A percentile compares a stretch with the other conserved stretches of the same genome.
Evolutionary conservation across 441 rosid genomes (phyloP).

Genomic region (Dalechampia spathulata): DNA sequence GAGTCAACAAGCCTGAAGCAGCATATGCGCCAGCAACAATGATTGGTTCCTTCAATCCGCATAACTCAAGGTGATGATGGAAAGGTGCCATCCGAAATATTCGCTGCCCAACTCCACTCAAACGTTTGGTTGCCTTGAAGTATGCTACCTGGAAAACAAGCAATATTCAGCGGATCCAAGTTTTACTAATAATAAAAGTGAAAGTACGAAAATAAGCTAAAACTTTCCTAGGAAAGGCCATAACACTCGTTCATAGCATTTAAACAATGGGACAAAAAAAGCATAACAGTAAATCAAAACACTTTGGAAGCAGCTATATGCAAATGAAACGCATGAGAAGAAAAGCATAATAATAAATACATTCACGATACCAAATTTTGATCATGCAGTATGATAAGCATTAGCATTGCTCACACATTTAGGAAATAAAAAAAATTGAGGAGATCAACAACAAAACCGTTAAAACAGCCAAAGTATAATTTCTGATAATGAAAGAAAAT

Average conservation of each 20-base stretch:
- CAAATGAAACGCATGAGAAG: too few relatives aligned
- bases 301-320: too few relatives aligned
- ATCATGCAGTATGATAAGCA: too few relatives aligned
- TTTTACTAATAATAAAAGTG: too few relatives aligned
- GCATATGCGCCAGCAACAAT: constrained; percentile 65
- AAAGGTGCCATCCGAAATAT: constrained; percentile 57
- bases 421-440: too few relatives aligned
- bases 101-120: constrained; percentile 39
- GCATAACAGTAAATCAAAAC: background rate
- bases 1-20: constrained; percentile 46
- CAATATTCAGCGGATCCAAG: background rate
- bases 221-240: too few relatives aligned
- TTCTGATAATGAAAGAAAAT: background rate
- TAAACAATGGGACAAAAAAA: background rate
- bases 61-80: constrained; percentile 55
- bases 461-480: background rate
- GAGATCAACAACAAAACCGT: too few relatives aligned
- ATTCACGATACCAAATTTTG: too few relatives aligned
- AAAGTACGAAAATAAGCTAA: too few relatives aligned
- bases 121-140: constrained; percentile 37
- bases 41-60: constrained; percentile 55
- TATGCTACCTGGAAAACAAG: constrained; percentile 39
- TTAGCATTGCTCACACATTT: too few relatives aligned
- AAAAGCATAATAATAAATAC: too few relatives aligned
- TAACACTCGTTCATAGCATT: background rate